Percentiles rank a stretch among this genome's conserved stretches.
Conservation (phyloP, 176 grass and related monocot genomes). For the Triticum timopheevii region DNA sequence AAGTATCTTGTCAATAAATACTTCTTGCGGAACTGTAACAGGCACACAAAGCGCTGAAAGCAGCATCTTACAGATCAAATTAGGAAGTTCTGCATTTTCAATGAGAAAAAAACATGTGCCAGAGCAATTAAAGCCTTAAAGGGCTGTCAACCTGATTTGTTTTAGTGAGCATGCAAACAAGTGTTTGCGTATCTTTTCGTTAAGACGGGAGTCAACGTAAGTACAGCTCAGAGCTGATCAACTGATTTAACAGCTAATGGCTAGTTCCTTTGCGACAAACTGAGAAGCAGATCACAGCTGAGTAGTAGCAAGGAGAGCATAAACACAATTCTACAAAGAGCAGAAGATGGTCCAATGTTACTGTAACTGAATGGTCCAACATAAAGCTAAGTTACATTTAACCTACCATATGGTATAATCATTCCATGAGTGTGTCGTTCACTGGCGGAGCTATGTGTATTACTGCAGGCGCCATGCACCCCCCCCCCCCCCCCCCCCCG, state of each 20-base stretch:
- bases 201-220: neutral
- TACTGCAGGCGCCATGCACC: too few relatives aligned
- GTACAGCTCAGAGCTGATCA: neutral
- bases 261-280: neutral
- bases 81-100: constrained; percentile 17
- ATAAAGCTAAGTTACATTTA: neutral
- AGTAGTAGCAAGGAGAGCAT: neutral
- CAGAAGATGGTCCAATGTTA: neutral
- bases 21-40: constrained; percentile 11
- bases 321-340: neutral
- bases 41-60: constrained; percentile 12
- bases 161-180: constrained; percentile 1
- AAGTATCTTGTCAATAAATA: constrained; percentile 16
- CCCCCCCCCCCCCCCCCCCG: too few relatives aligned
- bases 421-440: neutral
- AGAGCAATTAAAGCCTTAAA: constrained; percentile 3
- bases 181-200: neutral
- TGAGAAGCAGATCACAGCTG: neutral
- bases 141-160: neutral
- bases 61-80: constrained; percentile 15
- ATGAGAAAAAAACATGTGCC: constrained; percentile 4
- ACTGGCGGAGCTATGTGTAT: too few relatives aligned
- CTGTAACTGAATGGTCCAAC: neutral
- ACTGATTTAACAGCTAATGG: neutral
- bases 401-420: constrained; percentile 11